A percentile compares a stretch with the other conserved stretches of the same genome.
Conservation (phyloP, 225 moss, liverwort and hornwort genomes). For the Marchantia paleacea region DNA sequence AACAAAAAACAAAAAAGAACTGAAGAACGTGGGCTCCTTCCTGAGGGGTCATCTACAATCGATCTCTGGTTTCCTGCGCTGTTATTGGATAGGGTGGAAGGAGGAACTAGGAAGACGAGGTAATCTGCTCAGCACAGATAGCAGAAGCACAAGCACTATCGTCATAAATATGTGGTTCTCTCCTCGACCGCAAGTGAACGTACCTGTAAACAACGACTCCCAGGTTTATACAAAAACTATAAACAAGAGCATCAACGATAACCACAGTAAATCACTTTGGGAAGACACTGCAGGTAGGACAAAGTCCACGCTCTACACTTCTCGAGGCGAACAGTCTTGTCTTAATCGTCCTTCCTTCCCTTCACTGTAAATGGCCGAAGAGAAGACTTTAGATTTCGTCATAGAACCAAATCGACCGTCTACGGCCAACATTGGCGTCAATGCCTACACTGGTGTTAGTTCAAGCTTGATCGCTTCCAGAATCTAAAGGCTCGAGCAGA, state of each 20-base stretch:
- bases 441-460: conserved; percentile 16
- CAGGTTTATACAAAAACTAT: conserved; percentile 30
- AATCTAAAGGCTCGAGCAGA: background rate
- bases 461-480: conserved; percentile 16
- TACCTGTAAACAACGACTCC: conserved; percentile 23
- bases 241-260: conserved; percentile 29
- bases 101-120: background rate
- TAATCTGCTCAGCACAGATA: background rate
- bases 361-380: conserved; percentile 45
- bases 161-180: conserved; percentile 1
- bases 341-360: conserved; percentile 32
- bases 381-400: conserved; percentile 33
- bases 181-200: conserved; percentile 29
- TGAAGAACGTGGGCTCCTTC: background rate
- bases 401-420: conserved; percentile 9
- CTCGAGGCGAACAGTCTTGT: conserved; percentile 28
- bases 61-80: background rate
- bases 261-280: conserved; percentile 30
- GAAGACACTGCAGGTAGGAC: conserved; percentile 31
- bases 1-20: background rate
- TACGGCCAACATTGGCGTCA: conserved; percentile 17
- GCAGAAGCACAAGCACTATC: conserved; percentile 13
- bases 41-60: background rate
- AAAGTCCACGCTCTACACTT: conserved; percentile 33
- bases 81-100: background rate